Conservation (phyloP, 108 stramenopile genomes). For the Pseudonitzschia delicatissima region DNA sequence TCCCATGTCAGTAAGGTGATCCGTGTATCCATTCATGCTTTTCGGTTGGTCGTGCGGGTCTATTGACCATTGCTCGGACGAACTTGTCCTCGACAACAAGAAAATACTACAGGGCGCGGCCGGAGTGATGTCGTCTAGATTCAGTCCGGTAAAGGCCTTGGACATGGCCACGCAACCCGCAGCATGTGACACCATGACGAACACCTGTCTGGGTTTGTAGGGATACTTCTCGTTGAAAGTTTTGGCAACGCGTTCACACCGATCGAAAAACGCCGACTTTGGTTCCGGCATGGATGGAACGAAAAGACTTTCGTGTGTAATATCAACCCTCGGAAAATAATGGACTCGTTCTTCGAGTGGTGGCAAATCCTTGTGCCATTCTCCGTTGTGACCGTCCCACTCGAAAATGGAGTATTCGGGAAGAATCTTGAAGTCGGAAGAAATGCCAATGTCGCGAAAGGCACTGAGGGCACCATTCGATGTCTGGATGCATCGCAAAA, state of each 20-base stretch:
- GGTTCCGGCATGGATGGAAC: slow-evolving; percentile 54
- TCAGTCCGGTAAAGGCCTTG: slow-evolving; percentile 25
- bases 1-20: slow-evolving; percentile 49
- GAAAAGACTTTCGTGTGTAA: slow-evolving; percentile 40
- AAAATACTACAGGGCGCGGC: slow-evolving; percentile 58
- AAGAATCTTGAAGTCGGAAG: slow-evolving; percentile 22
- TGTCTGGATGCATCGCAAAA: slow-evolving; percentile 57
- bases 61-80: slow-evolving; percentile 39
- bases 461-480: slow-evolving; percentile 44
- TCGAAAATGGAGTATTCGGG: slow-evolving; percentile 61
- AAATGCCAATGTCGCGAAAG: slow-evolving; percentile 12
- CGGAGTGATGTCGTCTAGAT: slow-evolving; percentile 42
- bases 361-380: slow-evolving; percentile 49
- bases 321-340: slow-evolving; percentile 61
- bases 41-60: slow-evolving; percentile 37
- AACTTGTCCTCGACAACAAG: slow-evolving; percentile 29
- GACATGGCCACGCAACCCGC: slow-evolving; percentile 51
- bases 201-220: slow-evolving; percentile 24
- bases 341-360: slow-evolving; percentile 42
- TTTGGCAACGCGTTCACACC: slow-evolving; percentile 44
- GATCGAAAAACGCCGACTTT: slow-evolving; percentile 25
- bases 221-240: slow-evolving; percentile 31
- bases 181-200: slow-evolving; percentile 55
- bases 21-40: slow-evolving; percentile 50
- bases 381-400: slow-evolving; percentile 53